A percentile compares a stretch with the other conserved stretches of the same genome.
phyloP scores from a whole-genome alignment of 176 grass and related monocot species.

The Oryza glumipatula region DNA sequence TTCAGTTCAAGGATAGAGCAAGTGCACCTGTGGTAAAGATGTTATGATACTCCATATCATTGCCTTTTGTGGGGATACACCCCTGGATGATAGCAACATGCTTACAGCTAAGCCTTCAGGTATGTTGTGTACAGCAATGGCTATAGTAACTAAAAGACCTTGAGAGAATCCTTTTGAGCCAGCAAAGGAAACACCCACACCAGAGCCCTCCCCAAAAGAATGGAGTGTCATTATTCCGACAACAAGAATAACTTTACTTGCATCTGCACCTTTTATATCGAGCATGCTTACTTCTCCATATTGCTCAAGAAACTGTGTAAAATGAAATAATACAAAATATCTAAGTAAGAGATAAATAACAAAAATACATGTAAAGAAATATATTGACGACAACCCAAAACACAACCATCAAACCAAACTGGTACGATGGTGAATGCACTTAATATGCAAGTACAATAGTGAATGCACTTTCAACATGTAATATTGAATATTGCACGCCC shows the following conservation, averaged over 20 bases:
- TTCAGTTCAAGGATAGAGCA: slow-evolving; percentile 30
- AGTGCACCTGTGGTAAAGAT: slow-evolving; percentile 88
- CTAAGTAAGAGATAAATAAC: slow-evolving; percentile 14
- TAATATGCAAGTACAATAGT: not conserved
- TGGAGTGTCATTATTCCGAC: slow-evolving; percentile 99
- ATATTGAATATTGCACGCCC: not conserved
- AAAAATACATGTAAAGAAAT: not conserved
- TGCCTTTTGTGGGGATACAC: slow-evolving; percentile 87
- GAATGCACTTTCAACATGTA: not conserved
- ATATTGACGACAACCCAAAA: not conserved
- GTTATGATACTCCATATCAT: slow-evolving; percentile 99
- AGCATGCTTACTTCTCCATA: slow-evolving; percentile 99
- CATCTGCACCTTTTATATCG: slow-evolving; percentile 98
- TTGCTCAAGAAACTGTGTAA: slow-evolving; percentile 78
- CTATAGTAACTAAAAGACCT: slow-evolving; percentile 90
- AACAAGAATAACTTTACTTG: slow-evolving; percentile 99
- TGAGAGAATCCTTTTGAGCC: slow-evolving; percentile 91
- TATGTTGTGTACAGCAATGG: slow-evolving; percentile 98
- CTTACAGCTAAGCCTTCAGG: slow-evolving; percentile 99
- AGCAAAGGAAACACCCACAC: slow-evolving; percentile 97
- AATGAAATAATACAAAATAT: slow-evolving; percentile 24
- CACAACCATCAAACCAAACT: not conserved
- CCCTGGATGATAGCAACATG: slow-evolving; percentile 89
- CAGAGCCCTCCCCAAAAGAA: slow-evolving; percentile 98
- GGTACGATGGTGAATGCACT: slow-evolving; percentile 20